Base-by-base conservation (phyloP, 2,329 filamentous ascomycete genomes). In the Albifimbria verrucaria region DNA sequence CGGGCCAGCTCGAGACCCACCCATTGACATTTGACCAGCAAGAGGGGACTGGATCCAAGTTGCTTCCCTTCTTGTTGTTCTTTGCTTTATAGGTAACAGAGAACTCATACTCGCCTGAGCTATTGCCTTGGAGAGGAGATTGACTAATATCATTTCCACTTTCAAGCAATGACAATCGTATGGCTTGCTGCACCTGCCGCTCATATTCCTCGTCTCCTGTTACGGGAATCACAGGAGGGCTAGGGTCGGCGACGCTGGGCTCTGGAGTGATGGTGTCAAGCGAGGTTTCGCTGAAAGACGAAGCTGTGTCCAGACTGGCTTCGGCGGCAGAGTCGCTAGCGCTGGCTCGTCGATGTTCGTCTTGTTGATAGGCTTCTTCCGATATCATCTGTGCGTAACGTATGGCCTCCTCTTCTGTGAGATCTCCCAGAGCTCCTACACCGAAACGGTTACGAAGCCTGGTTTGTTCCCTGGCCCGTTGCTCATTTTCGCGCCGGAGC, bases 371-470 rank as follows among this genome's bases (percentile, higher is more conserved):
- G 1, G 80, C 70, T 63, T 88, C 85, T 56, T 84, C 77, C 1
- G 85, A 88, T 7, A 88, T 73, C 76, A 88, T 83, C 64, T 85
- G 81, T 0, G 83, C 85, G 59, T 88, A 88, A 28, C 73, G 76
- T 20, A 88, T 57, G 18, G 84, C 81, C 62, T 88, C 85, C 60
- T 87, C 83, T 58, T 88, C 85, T 2, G 77, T 87, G 55, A 88
- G 66, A 24, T 85, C 83, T 3, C 77, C 81, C 1, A 97, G 72
- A 0, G 69, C 68, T 28, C 92, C 90, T 2, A 94, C 84, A 6
- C 94, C 94, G 63, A 96, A 99, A 32, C 93, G 85, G 25, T 83
- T 86, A 32, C 84, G 87, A 23, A 97, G 77, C 22, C 86, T 85
- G 17, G 85, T 81, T 51, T 84, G 78, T 63, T 95, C 87, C 52